Evolutionary conservation across 2,329 filamentous ascomycete species (phyloP), one percentile per base, ranked within the genome.

Genomic region (Metarhizium guizhouense): DNA sequence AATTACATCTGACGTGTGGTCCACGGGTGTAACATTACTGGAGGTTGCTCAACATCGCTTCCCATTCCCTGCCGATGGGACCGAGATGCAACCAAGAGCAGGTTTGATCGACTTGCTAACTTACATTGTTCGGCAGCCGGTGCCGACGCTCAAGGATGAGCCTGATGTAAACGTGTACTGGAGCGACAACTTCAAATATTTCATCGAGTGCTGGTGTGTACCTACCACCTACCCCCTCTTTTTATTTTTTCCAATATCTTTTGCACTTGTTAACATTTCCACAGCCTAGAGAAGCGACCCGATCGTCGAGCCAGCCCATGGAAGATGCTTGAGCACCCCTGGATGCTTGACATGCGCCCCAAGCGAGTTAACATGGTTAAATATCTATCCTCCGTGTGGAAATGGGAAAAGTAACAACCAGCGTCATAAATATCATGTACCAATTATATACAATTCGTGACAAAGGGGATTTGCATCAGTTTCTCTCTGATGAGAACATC

Each of bases 1-100:
- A 59, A 99, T 99, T 71, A 99, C 93, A 2, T 96, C 91, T 7
- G 94, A 99, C 64, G 94, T 99, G 56, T 99, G 94, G 94, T 96
- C 92, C 47, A 86, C 96, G 7, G 94, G 94, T 60, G 94, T 99
- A 54, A 97, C 94, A 2, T 75, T 99, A 52, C 84, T 99, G n/a
- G 94, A 99, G 75, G 94, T 99, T n/a, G 94, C 94, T 43, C 94
- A 99, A 70, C 92, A 99, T 72, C 86, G 94, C 54, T 99, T 99
- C 77, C 94, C 94, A 2, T 99, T 99, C 81, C 93, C 93, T 3
- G 93, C 93, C 7, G 94, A 97, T 67, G 93, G 93, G 54, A 95
- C 91, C 5, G 92, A 96, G 72, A 92, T 94, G 85, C 91, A 96
- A 69, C 93, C 93, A 16, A 84, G 88, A 58, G 93, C 94, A 43